Conservation (phyloP, 1,284 basidiomycete species). For the Boletellus dicymbophilus region DNA sequence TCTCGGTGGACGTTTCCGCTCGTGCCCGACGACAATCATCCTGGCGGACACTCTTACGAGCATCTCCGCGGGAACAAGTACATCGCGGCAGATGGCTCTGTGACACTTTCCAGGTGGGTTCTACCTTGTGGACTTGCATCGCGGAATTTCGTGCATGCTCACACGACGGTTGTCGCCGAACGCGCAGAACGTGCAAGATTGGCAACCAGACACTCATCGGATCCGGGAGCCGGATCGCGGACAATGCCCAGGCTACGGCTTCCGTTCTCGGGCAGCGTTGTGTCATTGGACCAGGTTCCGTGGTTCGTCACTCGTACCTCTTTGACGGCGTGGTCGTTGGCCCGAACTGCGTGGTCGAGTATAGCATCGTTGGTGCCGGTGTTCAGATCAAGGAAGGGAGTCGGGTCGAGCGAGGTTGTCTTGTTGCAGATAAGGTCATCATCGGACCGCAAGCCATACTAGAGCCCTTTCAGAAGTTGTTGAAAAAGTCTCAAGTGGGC, state of each 20-base stretch:
- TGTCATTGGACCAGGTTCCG: conserved; percentile 61
- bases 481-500: conserved; percentile 42
- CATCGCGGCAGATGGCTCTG: conserved; percentile 74
- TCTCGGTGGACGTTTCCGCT: conserved; percentile 94
- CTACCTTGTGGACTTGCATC: too few relatives aligned
- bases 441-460: conserved; percentile 77
- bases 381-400: conserved; percentile 73
- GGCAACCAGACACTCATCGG: conserved; percentile 86
- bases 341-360: conserved; percentile 71
- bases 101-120: conserved; percentile 72
- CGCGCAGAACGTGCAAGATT: conserved; percentile 76
- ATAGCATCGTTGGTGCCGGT: conserved; percentile 79
- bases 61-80: conserved; percentile 87
- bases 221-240: conserved; percentile 61
- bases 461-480: conserved; percentile 72
- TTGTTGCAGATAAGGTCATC: conserved; percentile 80
- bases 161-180: too few relatives aligned
- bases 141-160: too few relatives aligned
- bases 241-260: conserved; percentile 61
- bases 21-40: conserved; percentile 92
- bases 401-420: conserved; percentile 65
- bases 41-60: conserved; percentile 80
- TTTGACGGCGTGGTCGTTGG: conserved; percentile 83
- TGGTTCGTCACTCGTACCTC: conserved; percentile 77
- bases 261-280: conserved; percentile 82